Percentiles rank a stretch among this genome's conserved stretches.
Conservation (phyloP, 78 protist genomes). For the Planoprotostelium fungivorum region DNA sequence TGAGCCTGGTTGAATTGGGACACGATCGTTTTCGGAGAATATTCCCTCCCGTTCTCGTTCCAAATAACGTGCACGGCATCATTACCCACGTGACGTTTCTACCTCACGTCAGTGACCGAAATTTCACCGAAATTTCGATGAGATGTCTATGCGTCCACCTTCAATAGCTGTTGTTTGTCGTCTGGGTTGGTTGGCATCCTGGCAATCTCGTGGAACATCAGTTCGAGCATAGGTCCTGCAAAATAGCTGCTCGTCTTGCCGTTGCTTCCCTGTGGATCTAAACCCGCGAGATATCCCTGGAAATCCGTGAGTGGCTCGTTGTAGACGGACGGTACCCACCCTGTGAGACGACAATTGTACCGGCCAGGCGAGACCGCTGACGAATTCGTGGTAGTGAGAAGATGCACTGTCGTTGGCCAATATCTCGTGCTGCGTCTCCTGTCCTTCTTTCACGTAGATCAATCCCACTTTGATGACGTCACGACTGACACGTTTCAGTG, state of each 20-base stretch:
- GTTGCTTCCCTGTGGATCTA: conserved; percentile 60
- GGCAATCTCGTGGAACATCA: conserved; percentile 85
- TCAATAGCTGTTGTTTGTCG: conserved; percentile 68
- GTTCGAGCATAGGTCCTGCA: conserved; percentile 69
- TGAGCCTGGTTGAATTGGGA: conserved; percentile 82
- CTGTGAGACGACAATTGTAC: conserved; percentile 40
- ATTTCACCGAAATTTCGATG: not conserved
- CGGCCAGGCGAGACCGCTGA: conserved; percentile 80
- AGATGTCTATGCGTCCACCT: conserved; percentile 8
- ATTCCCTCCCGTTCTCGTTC: conserved; percentile 76
- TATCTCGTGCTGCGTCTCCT: conserved; percentile 77
- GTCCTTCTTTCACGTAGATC: conserved; percentile 85
- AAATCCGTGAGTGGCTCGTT: not conserved
- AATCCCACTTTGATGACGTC: conserved; percentile 86
- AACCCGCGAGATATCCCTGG: conserved; percentile 74
- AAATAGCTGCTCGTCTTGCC: conserved; percentile 75
- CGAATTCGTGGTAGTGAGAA: conserved; percentile 64
- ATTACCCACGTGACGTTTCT: conserved; percentile 91
- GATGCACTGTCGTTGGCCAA: conserved; percentile 54
- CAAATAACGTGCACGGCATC: conserved; percentile 89
- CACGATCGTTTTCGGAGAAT: conserved; percentile 67
- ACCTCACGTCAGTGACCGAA: not conserved
- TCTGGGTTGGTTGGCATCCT: conserved; percentile 67
- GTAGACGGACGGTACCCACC: not conserved
- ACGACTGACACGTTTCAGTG: conserved; percentile 14